Conservation (phyloP, 2,329 filamentous ascomycete genomes). For the Xylaria digitata region DNA sequence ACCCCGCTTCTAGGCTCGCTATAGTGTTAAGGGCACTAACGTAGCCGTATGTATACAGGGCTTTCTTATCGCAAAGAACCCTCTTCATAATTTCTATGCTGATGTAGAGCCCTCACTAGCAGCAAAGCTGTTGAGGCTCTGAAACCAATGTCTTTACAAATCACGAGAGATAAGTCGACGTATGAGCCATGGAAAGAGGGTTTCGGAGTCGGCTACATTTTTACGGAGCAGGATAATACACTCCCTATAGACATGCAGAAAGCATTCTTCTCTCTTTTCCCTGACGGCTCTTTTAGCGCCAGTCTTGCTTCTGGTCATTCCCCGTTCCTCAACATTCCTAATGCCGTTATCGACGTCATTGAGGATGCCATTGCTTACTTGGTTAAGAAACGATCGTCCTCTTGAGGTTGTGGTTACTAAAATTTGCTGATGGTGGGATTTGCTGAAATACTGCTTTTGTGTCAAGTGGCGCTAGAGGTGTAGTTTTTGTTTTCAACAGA, state of each 20-base stretch:
- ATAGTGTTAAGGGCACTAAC: background rate
- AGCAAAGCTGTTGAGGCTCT: conserved; percentile 15
- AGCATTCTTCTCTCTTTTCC: conserved; percentile 25
- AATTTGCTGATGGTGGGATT: no score
- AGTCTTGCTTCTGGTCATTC: conserved; percentile 33
- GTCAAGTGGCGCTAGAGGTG: no score
- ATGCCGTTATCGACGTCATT: conserved; percentile 18
- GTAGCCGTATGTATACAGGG: conserved; percentile 2
- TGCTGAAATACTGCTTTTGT: no score
- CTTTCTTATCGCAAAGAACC: conserved; percentile 13
- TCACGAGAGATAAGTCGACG: conserved; percentile 5
- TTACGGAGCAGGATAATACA: conserved; percentile 28
- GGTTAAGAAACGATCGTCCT: background rate
- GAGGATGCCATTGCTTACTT: conserved; percentile 8
- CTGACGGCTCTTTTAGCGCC: conserved; percentile 27
- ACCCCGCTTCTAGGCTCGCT: background rate
- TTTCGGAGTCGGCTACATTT: conserved; percentile 36
- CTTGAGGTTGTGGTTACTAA: background rate
- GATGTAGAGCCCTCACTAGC: conserved; percentile 29
- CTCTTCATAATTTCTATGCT: conserved; percentile 21
- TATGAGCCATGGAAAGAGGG: conserved; percentile 31
- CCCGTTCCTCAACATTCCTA: conserved; percentile 27
- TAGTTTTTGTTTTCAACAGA: no score
- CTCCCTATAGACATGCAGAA: conserved; percentile 22
- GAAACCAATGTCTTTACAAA: conserved; percentile 13